phyloP scores from a whole-genome alignment of 305 asterid species.

The Stenogyne calaminthoides region DNA sequence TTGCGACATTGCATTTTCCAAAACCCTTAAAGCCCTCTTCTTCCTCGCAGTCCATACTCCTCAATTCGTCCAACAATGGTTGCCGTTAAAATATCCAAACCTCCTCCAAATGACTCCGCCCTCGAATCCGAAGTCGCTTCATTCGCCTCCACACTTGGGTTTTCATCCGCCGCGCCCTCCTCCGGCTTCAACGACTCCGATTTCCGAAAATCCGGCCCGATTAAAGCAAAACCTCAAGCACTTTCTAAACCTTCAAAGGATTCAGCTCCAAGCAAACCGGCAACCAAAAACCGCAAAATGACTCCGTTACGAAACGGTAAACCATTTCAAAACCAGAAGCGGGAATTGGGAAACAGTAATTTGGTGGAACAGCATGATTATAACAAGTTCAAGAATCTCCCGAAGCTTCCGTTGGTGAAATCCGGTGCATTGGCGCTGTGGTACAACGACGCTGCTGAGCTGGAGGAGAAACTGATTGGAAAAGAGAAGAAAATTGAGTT shows the following conservation, averaged over 20 bases:
- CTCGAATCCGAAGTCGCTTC: constrained; percentile 72
- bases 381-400: constrained; percentile 56
- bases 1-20: constrained; percentile 19
- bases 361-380: constrained; percentile 30
- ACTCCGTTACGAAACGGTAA: constrained; percentile 25
- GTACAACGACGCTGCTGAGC: constrained; percentile 65
- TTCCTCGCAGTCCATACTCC: constrained; percentile 5
- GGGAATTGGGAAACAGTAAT: constrained; percentile 25
- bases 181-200: constrained; percentile 86
- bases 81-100: constrained; percentile 38
- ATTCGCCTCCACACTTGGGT: constrained; percentile 87
- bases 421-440: constrained; percentile 57
- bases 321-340: constrained; percentile 29
- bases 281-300: constrained; percentile 17
- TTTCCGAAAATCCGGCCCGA: constrained; percentile 69
- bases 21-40: constrained; percentile 32
- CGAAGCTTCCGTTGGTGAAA: constrained; percentile 77
- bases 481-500: constrained; percentile 54
- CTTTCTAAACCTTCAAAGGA: constrained; percentile 6
- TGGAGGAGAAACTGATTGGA: constrained; percentile 75
- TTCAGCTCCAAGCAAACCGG: background rate
- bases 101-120: constrained; percentile 38
- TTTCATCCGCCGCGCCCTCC: constrained; percentile 52
- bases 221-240: constrained; percentile 34
- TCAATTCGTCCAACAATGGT: constrained; percentile 33